Evolutionary conservation across 1,139 yeast species (phyloP).

Genomic region (Suhomyces maxii): DNA sequence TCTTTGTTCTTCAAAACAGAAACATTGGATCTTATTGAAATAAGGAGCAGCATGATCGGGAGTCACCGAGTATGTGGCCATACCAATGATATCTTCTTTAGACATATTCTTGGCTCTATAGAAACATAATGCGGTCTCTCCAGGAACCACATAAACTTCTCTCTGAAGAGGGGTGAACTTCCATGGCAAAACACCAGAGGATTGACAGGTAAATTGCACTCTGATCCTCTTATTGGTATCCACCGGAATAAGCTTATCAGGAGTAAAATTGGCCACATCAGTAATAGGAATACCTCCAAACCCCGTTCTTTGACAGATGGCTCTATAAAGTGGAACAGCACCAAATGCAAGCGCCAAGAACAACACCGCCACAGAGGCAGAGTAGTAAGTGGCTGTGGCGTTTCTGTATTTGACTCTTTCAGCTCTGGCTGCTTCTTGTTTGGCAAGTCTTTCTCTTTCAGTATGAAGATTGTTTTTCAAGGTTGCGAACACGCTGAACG

Average conservation of each 20-base stretch:
- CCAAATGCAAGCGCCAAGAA: slow-evolving; percentile 84
- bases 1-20: slow-evolving; percentile 96
- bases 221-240: slow-evolving; percentile 81
- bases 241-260: slow-evolving; percentile 86
- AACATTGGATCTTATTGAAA: slow-evolving; percentile 95
- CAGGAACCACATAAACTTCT: slow-evolving; percentile 92
- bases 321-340: slow-evolving; percentile 90
- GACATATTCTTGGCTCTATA: slow-evolving; percentile 88
- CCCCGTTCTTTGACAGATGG: slow-evolving; percentile 92
- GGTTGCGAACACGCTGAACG: not conserved
- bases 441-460: slow-evolving; percentile 13
- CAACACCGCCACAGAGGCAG: slow-evolving; percentile 67
- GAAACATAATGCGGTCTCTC: slow-evolving; percentile 96
- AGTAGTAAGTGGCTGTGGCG: slow-evolving; percentile 66
- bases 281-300: slow-evolving; percentile 96
- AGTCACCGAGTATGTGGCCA: slow-evolving; percentile 96
- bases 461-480: not conserved
- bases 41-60: slow-evolving; percentile 97
- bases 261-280: slow-evolving; percentile 74
- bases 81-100: slow-evolving; percentile 89
- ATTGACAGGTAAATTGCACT: slow-evolving; percentile 86
- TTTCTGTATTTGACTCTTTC: slow-evolving; percentile 34
- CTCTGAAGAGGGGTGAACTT: slow-evolving; percentile 91
- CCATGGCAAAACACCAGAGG: slow-evolving; percentile 93
- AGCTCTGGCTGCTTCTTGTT: slow-evolving; percentile 24